These are phyloP conservation scores for Ascoidea asiatica DNA, from an alignment of 805 yeast genomes.

Conservation along the genomic window DNA sequence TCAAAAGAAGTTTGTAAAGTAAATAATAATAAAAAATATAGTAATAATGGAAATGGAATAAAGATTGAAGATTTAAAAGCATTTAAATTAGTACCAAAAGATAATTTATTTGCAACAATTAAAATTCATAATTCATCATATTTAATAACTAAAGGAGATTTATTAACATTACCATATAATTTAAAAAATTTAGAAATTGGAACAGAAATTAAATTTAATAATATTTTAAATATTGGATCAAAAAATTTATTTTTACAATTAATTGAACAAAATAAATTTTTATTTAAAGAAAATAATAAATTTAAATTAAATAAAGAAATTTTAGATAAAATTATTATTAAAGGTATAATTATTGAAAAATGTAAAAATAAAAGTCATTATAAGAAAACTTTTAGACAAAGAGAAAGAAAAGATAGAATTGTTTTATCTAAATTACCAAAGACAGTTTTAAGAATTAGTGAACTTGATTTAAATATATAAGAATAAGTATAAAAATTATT, in stretches of 20 bases:
- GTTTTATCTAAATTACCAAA: conserved; percentile 53
- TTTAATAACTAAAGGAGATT: conserved; percentile 85
- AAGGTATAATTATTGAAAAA: conserved; percentile 76
- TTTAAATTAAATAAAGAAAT: conserved; percentile 3
- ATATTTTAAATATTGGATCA: conserved; percentile 75
- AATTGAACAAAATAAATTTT: conserved; percentile 6
- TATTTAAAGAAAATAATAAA: neutral
- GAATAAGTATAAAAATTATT: neutral
- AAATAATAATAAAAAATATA: no score
- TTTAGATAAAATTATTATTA: conserved; percentile 35
- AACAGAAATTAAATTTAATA: conserved; percentile 58
- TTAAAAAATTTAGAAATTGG: conserved; percentile 73
- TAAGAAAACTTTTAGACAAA: conserved; percentile 64
- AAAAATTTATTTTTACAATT: conserved; percentile 53
- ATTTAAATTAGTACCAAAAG: conserved; percentile 49
- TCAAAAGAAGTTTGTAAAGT: neutral
- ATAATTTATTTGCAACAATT: conserved; percentile 68
- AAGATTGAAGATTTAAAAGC: conserved; percentile 32
- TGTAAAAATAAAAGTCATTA: conserved; percentile 67
- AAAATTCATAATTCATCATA: conserved; percentile 75
- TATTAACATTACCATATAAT: conserved; percentile 63
- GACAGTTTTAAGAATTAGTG: conserved; percentile 67
- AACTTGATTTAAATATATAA: conserved; percentile 37
- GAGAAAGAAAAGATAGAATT: conserved; percentile 64
- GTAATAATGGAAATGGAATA: neutral